Base-by-base conservation (phyloP, 306 rosid species). In the Hippophae tibetana region DNA sequence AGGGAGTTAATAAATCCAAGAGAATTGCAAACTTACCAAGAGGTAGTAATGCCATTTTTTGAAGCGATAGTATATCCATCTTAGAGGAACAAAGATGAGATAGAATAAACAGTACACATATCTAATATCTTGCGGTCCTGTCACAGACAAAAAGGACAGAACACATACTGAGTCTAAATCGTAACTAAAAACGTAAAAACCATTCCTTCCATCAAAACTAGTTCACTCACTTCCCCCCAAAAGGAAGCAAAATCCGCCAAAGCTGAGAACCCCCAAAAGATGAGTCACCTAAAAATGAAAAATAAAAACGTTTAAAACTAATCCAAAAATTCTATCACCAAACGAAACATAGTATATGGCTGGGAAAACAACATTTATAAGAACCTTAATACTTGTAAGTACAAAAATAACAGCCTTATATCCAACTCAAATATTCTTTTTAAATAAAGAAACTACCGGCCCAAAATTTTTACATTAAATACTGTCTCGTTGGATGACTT, bases 31-130 rank as follows among this genome's bases (percentile, higher is more conserved):
- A 46, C 88, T 78, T 76, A 87, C 97, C 92, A 90, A 74, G 44
- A 90, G 90, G 69, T 90, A 90, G 73, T 90, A 90, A 74, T 90
- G 97, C 96, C 94, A 90, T 78, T 90, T 90, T 86, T 82, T 87
- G 79, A 77, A 87, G 76, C 89, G 85, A 72, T 90, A 90, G 82
- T 83, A 87, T 75, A 87, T 87, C 97, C 97, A 90, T 55, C 96
- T 81, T 52, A 90, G 94, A 70, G 97, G 97, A 49, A 87, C 97
- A 69, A 90, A 90, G 58, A 69, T 81, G 64, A 90, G n/a, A 56
- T 40, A 90, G 83, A 90, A 90, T 69, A 87, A 62, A 75, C 94
- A 90, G 69, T 87, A 90, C 18, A 87, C 90, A 70, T 79, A 79
- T 18, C 84, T 89, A 61, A 75, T 81, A 61, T 82, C 96, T 70